Evolutionary conservation across 768 basidiomycete genomes (phyloP).

Genomic region (Pleurotus ostreatus): DNA sequence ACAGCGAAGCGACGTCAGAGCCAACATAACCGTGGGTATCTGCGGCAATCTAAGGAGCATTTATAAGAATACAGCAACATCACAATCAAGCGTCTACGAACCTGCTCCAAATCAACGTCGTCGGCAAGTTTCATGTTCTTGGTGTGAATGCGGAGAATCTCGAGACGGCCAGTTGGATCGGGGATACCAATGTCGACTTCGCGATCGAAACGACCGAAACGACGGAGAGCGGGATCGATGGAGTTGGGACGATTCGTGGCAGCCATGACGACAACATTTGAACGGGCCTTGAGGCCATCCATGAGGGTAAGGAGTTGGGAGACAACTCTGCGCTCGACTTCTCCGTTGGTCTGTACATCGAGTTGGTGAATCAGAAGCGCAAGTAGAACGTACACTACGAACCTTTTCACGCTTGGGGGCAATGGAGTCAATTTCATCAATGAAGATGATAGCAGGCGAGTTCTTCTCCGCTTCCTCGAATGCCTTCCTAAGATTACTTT

Average conservation of each 20-base stretch:
- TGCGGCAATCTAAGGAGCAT: slow-evolving; percentile 74
- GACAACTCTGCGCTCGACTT: slow-evolving; percentile 98
- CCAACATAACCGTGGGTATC: slow-evolving; percentile 99
- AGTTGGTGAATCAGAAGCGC: not conserved
- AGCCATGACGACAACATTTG: slow-evolving; percentile 99
- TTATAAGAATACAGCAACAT: not conserved
- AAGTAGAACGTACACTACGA: slow-evolving; percentile 11
- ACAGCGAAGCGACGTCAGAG: slow-evolving; percentile 94
- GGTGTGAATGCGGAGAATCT: slow-evolving; percentile 98
- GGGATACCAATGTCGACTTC: slow-evolving; percentile 99
- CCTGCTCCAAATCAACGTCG: slow-evolving; percentile 96
- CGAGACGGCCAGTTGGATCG: slow-evolving; percentile 97
- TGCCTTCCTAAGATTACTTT: slow-evolving; percentile 95
- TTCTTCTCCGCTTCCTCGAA: slow-evolving; percentile 99
- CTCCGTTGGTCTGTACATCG: slow-evolving; percentile 82
- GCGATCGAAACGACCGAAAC: slow-evolving; percentile 98
- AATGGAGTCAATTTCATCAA: slow-evolving; percentile 99
- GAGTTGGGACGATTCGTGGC: slow-evolving; percentile 99
- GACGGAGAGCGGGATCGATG: slow-evolving; percentile 96
- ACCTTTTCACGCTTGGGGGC: slow-evolving; percentile 99
- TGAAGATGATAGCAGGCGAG: slow-evolving; percentile 99
- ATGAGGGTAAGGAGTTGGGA: slow-evolving; percentile 98
- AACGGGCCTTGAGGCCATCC: slow-evolving; percentile 98
- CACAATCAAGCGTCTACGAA: slow-evolving; percentile 21
- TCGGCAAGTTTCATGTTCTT: slow-evolving; percentile 99